Evolutionary conservation across 2,329 filamentous ascomycete genomes (phyloP), one percentile per base, ranked within the genome.

Genomic region (Raffaelea ambrosiae): DNA sequence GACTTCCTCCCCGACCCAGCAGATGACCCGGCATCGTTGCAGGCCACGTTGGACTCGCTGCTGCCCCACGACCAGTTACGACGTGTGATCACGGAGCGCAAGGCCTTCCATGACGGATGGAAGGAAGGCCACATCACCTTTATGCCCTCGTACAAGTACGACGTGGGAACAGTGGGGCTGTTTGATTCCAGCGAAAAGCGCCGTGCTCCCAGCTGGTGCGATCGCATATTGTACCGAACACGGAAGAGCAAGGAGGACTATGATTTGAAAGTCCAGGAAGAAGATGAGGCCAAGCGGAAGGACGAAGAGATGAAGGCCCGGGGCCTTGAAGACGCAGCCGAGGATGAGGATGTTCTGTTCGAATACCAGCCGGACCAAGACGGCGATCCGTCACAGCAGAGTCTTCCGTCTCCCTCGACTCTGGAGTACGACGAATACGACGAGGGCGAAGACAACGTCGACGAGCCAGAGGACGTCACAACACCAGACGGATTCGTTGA

Each of bases 141-240:
- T 59, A 63, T 97, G 16, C 93, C 93, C 2, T 94, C 93, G 0
- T 98, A 98, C 66, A 98, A 98, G 64, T 98, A 98, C 57, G 94
- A 98, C 59, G 74, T 95, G 23, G 93, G 93, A n/a, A 95, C 86
- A 26, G 80, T 95, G 29, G 87, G 87, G 2, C 77, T 89, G 26
- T 98, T 96, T 61, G 94, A 98, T 66, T 88, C 90, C 0, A 95
- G 90, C 55, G 93, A 97, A 61, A 98, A 98, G 69, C 84, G 84
- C 54, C 79, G 94, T 46, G 85, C 87, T 2, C 93, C 93, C 3
- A 95, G 89, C 61, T 98, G 93, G 91, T 98, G 93, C 62, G 93
- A 98, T 66, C 84, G 93, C 16, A 90, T 98, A 41, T 66, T 98
- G 1, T 98, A 83, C 62, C 77, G 91, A 8, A 93, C 88, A 2